A percentile compares a stretch with the other conserved stretches of the same genome.
These are phyloP conservation scores for Amaranthus palmeri DNA, from an alignment of 148 eudicot genomes.

Conservation along the genomic window DNA sequence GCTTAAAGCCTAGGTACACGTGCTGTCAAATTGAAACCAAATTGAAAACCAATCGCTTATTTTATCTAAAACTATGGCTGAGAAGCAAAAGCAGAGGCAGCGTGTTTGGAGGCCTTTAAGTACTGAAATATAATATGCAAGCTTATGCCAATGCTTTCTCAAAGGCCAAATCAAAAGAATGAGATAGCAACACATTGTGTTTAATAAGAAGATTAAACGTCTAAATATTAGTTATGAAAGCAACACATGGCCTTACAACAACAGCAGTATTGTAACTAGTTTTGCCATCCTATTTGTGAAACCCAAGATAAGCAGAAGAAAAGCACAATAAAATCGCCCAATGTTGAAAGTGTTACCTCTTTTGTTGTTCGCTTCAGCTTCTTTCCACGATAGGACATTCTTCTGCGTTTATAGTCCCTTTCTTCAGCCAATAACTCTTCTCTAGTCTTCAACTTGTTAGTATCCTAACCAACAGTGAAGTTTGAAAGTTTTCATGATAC, in stretches of 20 bases:
- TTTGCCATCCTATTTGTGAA: background rate
- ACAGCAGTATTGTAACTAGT: background rate
- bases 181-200: too few relatives aligned
- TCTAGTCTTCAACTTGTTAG: conserved; percentile 50
- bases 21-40: too few relatives aligned
- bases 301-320: background rate
- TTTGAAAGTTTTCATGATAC: background rate
- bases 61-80: too few relatives aligned
- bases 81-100: too few relatives aligned
- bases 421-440: conserved; percentile 97
- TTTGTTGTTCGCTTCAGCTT: conserved; percentile 68
- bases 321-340: background rate
- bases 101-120: background rate
- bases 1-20: too few relatives aligned
- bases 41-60: too few relatives aligned
- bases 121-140: background rate
- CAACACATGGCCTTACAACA: background rate
- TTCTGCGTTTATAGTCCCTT: conserved; percentile 95
- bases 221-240: background rate
- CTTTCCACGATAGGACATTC: conserved; percentile 98
- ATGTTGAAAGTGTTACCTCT: conserved; percentile 45
- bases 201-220: too few relatives aligned
- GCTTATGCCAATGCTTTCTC: background rate
- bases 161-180: background rate
- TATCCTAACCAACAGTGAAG: conserved; percentile 38